These are phyloP conservation scores for Cicer cuneatum DNA, from an alignment of 306 rosid genomes.

Conservation along the genomic window DNA sequence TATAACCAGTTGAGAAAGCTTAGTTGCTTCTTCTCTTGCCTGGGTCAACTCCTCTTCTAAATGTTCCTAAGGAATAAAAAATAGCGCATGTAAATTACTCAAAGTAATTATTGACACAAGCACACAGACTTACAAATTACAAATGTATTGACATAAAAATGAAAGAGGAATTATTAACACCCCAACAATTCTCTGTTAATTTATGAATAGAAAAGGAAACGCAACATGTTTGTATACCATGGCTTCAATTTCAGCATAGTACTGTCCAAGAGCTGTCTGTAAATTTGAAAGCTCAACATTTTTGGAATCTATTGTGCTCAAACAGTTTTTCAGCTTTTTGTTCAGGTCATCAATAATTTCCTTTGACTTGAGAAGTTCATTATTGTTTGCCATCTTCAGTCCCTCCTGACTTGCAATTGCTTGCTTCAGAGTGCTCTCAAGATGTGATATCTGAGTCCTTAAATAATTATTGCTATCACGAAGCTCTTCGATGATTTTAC, in stretches of 20 bases:
- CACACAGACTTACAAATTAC: not conserved
- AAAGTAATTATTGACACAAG: conserved; percentile 7
- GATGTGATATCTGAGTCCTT: conserved; percentile 63
- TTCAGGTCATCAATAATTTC: conserved; percentile 77
- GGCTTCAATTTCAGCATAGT: conserved; percentile 96
- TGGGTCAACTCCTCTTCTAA: conserved; percentile 77
- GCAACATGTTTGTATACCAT: conserved; percentile 56
- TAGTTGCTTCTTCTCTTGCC: conserved; percentile 72
- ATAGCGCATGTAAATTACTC: conserved; percentile 30
- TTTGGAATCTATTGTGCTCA: conserved; percentile 77
- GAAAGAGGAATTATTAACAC: conserved; percentile 4
- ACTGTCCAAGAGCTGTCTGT: conserved; percentile 97
- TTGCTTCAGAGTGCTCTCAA: conserved; percentile 84
- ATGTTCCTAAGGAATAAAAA: conserved; percentile 65
- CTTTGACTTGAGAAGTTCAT: conserved; percentile 67
- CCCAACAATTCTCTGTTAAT: conserved; percentile 17
- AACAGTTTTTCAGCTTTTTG: conserved; percentile 70
- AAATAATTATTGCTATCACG: conserved; percentile 66
- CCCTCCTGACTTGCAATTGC: conserved; percentile 72
- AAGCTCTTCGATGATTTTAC: conserved; percentile 80
- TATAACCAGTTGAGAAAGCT: conserved; percentile 64
- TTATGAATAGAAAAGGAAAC: not conserved
- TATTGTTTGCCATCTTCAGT: conserved; percentile 56
- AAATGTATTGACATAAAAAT: conserved; percentile 18
- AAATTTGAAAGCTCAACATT: conserved; percentile 83